Evolutionary conservation across 257 asterid genomes (phyloP), one percentile per base, ranked within the genome.

Genomic region (Solanum medicagineum): DNA sequence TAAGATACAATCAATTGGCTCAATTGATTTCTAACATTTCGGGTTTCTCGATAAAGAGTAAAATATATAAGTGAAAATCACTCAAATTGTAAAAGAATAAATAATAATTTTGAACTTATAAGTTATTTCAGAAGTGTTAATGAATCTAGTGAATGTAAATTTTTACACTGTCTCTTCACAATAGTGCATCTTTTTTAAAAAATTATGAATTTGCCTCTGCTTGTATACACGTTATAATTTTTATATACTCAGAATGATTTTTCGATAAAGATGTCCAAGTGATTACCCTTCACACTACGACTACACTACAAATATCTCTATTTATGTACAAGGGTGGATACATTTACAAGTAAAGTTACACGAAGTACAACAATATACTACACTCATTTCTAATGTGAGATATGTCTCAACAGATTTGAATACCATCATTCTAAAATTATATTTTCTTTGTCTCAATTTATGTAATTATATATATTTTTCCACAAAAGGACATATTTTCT

Each of bases 191-290:
- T 12, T 20, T 59, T 0, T 57, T 57, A 29, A 29, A 29, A 29
- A 57, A 59, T 59, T 20, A 2, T 59, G 7, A 3, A 8, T 59
- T 0, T 1, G 0, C 12, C 4, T 5, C 6, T 20, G 1, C 5
- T 0, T 59, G 4, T 20, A 7, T 8, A 68, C 12, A 68, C 4
- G 36, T 32, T 68, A 32, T 0, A 32, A 4, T 16, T 36, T 36
- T 68, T 68, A 36, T 16, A 16, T 5, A 16, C 24, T 36, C 1
- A 0, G 1, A 17, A 32, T 1, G 36, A 69, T 69, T 32, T 36
- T 36, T 0, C 0, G 1, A 40, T 17, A 4, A 69, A 0, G 10
- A 9, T 69, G 9, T 69, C 16, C 2, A 69, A 40, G 0, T 6
- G 16, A 40, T 2, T 51, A 40, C 2, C 2, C 7, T 32, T 32